Evolutionary conservation across 2,329 filamentous ascomycete genomes (phyloP).

Genomic region (Fusarium pseudograminearum): DNA sequence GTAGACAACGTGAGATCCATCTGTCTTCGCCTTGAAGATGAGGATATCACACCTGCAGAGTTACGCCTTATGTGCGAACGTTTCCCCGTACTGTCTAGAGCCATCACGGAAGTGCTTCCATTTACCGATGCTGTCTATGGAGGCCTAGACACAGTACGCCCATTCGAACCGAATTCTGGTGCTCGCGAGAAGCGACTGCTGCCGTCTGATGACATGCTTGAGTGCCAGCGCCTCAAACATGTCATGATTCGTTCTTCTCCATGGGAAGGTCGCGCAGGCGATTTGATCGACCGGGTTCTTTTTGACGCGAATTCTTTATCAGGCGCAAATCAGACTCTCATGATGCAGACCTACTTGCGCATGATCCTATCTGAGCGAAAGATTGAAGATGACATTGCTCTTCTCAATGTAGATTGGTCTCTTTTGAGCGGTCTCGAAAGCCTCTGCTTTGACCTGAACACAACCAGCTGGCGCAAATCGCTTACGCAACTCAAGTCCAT

Average conservation of each 20-base stretch:
- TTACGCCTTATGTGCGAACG: neutral
- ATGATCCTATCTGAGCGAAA: neutral
- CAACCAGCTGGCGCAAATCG: neutral
- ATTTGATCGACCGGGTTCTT: neutral
- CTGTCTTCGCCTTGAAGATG: neutral
- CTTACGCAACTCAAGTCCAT: neutral
- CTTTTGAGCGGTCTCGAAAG: constrained; percentile 22
- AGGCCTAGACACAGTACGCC: neutral
- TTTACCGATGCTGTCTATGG: neutral
- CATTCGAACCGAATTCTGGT: neutral
- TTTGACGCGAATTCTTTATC: neutral
- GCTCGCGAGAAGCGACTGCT: neutral
- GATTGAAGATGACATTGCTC: neutral
- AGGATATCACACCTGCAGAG: neutral
- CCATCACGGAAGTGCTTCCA: constrained; percentile 1
- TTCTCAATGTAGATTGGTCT: constrained; percentile 15
- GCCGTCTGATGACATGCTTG: neutral
- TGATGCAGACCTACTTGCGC: neutral
- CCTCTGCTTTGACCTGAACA: constrained; percentile 25
- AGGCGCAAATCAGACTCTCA: neutral
- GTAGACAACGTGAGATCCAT: neutral
- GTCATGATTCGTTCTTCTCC: constrained; percentile 15
- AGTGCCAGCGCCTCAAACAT: constrained; percentile 18
- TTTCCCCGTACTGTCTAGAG: neutral
- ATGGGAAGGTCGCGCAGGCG: neutral